Evolutionary conservation across 768 basidiomycete species (phyloP), one percentile per base, ranked within the genome.

Genomic region (Butyriboletus loyo): DNA sequence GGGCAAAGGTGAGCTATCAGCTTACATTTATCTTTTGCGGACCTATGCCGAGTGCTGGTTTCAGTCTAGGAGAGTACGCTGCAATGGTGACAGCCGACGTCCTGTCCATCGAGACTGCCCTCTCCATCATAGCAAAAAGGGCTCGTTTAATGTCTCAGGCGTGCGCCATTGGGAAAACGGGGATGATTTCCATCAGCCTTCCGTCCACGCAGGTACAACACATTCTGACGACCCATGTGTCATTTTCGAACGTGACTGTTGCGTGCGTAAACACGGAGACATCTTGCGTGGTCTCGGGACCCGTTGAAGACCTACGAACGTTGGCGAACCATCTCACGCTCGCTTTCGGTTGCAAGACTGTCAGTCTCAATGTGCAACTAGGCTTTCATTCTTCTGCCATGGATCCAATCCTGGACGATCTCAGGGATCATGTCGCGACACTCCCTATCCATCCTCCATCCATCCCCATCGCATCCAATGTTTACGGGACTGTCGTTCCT

Each of bases 31-130:
- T 32, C 32, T 25, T 24, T 13, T 36, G 5, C 2, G 25, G 11
- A 17, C 24, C 3, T 11, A 17, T 32, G 1, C 54, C 39, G 13
- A 67, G 7, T 4, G 6, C n/a, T 49, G 28, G 31, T 40, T 38
- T 37, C 53, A 90, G 88, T 65, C 75, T 90, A 17, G 88, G 88
- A 36, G 88, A 90, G 71, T 89, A 87, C 49, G 82, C 82, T 8
- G 87, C 85, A 10, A 76, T 89, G 36, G 83, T 84, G 17, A 69
- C 76, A n/a, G 81, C 87, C 0, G 78, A 74, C 1, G 80, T 86
- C 1, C 59, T 90, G 14, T 72, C 75, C 0, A 67, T 89, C 17
- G 70, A 78, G 54, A 80, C 78, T 15, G 86, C 82, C 4, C 72
- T 90, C 14, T 65, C 69, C 5, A 64, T 89, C 24, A 76, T 89